A percentile compares a stretch with the other conserved stretches of the same genome.
Conservation (phyloP, 306 rosid species). For the Ceratonia siliqua region DNA sequence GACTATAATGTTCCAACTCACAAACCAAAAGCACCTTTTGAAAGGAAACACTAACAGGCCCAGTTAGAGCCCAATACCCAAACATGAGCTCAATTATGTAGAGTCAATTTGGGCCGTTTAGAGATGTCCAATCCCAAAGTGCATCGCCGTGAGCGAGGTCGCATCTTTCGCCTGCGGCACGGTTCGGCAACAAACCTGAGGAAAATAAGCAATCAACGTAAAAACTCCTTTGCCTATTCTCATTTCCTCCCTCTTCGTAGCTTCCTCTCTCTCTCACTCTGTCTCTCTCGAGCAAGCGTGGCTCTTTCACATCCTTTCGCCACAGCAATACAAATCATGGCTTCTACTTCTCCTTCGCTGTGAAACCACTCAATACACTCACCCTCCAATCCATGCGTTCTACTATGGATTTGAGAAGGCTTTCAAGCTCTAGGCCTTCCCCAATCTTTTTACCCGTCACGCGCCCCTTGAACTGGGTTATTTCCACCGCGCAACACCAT, state of each 20-base stretch:
- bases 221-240: neutral
- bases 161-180: neutral
- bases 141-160: neutral
- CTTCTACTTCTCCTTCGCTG: neutral
- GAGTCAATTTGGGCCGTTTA: neutral
- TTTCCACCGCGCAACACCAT: conserved; percentile 36
- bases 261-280: neutral
- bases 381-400: conserved; percentile 17
- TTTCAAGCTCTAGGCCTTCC: conserved; percentile 32
- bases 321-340: neutral
- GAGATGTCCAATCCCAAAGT: neutral
- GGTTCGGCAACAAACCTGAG: neutral
- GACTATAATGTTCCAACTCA: too few relatives aligned
- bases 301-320: neutral
- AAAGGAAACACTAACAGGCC: too few relatives aligned
- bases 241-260: neutral
- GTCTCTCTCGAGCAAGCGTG: too few relatives aligned
- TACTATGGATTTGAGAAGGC: conserved; percentile 51
- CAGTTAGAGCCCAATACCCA: too few relatives aligned
- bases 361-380: neutral
- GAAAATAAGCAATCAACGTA: conserved; percentile 18
- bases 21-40: too few relatives aligned
- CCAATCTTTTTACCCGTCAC: conserved; percentile 36
- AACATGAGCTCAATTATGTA: too few relatives aligned
- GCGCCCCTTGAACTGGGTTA: conserved; percentile 49